Base-by-base conservation (phyloP, 768 basidiomycete species). In the Lanmaoa rubissima region DNA sequence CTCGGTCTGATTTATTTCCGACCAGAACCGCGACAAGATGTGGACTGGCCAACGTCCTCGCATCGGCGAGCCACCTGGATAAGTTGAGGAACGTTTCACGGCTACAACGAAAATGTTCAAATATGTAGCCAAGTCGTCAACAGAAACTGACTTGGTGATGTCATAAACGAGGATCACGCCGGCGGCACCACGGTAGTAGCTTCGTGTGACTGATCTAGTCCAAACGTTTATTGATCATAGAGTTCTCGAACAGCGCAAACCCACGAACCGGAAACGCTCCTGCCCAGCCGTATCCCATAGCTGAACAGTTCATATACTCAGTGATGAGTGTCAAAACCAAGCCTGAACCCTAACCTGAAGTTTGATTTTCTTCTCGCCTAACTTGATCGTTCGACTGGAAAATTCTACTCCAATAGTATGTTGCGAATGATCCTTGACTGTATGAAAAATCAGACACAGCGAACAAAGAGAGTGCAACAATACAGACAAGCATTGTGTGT, bases 371-470 rank as follows among this genome's bases (percentile, higher is more conserved):
- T 94, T 92, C 79, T 97, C 94, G 50, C 92, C 95, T 24, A 98
- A 80, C 66, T 88, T 89, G 57, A 99, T 85, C 0, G 94, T 94
- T 63, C 94, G 80, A 69, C 94, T 96, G 17, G 94, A 94, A 70
- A 99, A 98, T 69, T 98, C 97, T 31, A 99, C 97, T 11, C 96
- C 97, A 56, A 99, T 98, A 14, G 97, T 98, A 72, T 98, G 97
- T 75, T 95, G 91, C 6, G 94, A 94, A 73, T 96, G 90, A 63
- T 92, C 88, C 75, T 94, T 96, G 81, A 95, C 94, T 97, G 65
- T n/a, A 50, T 9, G 28, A 52, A 45, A 49, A n/a, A 39, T 67
- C 7, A 65, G 55, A 48, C 16, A 41, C 17, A 11, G 40, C 24
- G 11, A 34, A 46, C 40, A 54, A 38, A 45, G 49, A 54, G 48